phyloP scores from a whole-genome alignment of 108 stramenopile genomes.

The Nitzschia sp. region DNA sequence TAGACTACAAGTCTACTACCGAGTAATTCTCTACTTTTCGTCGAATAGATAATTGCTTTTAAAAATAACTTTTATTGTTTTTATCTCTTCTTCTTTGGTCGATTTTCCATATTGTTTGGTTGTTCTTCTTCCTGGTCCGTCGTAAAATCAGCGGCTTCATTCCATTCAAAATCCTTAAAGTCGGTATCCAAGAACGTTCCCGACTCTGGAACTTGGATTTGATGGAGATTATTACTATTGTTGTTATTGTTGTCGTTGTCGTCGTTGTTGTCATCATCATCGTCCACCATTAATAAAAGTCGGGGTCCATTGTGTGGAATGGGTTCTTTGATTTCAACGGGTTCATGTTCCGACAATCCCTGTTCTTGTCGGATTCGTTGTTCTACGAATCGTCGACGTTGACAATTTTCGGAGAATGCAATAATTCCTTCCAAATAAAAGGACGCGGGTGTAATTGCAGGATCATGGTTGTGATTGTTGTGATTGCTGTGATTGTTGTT shows the following conservation, averaged over 20 bases:
- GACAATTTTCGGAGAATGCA: constrained; percentile 36
- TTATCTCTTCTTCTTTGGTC: no score
- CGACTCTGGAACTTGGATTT: neutral
- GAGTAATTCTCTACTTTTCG: no score
- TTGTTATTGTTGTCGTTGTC: no score
- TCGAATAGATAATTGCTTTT: no score
- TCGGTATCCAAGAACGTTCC: neutral
- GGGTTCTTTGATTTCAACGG: neutral
- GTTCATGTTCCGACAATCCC: constrained; percentile 2
- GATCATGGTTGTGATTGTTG: neutral
- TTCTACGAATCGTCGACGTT: constrained; percentile 34
- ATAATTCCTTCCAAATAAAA: constrained; percentile 34
- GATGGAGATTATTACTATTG: neutral
- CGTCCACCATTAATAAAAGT: constrained; percentile 1
- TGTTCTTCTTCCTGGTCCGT: neutral
- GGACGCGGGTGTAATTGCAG: constrained; percentile 9
- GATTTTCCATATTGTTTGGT: neutral
- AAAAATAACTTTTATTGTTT: no score
- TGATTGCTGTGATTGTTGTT: neutral
- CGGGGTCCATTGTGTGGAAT: constrained; percentile 21
- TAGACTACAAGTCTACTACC: no score
- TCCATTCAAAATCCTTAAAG: neutral
- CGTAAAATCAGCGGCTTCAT: neutral
- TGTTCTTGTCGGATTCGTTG: constrained; percentile 25
- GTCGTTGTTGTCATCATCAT: neutral